These are phyloP conservation scores for Floccularia luteovirens DNA, from an alignment of 768 basidiomycete genomes.

Conservation along the genomic window DNA sequence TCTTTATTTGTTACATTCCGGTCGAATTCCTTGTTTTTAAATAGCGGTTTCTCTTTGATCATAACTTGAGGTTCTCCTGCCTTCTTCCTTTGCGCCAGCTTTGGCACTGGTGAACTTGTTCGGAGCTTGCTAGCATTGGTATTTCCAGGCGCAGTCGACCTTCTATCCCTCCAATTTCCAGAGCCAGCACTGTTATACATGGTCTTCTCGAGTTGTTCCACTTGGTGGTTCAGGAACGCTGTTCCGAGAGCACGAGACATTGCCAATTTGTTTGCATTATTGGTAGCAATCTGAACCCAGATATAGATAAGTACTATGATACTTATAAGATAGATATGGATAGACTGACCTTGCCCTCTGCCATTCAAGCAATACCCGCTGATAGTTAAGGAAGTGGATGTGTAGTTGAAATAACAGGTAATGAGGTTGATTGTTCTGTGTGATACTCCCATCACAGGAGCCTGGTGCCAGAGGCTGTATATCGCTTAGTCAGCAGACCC, in stretches of 20 bases:
- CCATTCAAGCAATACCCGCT: too few relatives aligned
- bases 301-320: too few relatives aligned
- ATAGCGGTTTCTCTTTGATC: slow-evolving; percentile 7
- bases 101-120: slow-evolving; percentile 21
- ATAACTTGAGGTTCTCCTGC: slow-evolving; percentile 14
- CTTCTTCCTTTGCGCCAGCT: slow-evolving; percentile 23
- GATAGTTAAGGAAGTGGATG: too few relatives aligned
- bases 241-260: slow-evolving; percentile 87
- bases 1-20: slow-evolving; percentile 8
- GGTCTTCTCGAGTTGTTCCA: slow-evolving; percentile 79
- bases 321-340: too few relatives aligned
- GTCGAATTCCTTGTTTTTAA: slow-evolving; percentile 13
- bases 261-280: slow-evolving; percentile 51
- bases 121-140: slow-evolving; percentile 12
- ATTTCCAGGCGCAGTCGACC: slow-evolving; percentile 10
- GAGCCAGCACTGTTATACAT: slow-evolving; percentile 46
- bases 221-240: slow-evolving; percentile 82
- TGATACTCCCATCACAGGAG: too few relatives aligned
- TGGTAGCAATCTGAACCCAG: slow-evolving; percentile 20
- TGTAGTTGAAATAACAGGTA: too few relatives aligned
- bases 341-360: too few relatives aligned
- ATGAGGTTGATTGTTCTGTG: too few relatives aligned
- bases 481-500: too few relatives aligned
- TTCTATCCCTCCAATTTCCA: slow-evolving; percentile 57
- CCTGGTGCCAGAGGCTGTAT: too few relatives aligned